Percentiles rank a stretch among this genome's conserved stretches.
Evolutionary conservation across 2,329 filamentous ascomycete species (phyloP).

Genomic region (Mycogone perniciosa): DNA sequence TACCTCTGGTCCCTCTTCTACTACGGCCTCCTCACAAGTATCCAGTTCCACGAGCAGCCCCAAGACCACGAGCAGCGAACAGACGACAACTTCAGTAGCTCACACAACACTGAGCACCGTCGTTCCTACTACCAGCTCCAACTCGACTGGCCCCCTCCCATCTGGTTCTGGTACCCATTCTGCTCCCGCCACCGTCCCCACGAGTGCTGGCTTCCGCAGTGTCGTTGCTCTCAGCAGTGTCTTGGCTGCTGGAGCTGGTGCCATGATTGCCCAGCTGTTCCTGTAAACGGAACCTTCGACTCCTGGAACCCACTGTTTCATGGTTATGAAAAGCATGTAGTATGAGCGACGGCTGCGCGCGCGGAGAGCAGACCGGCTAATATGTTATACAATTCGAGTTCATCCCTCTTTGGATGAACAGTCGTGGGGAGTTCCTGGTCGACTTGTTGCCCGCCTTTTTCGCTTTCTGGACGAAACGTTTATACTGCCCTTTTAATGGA

Average conservation of each 20-base stretch:
- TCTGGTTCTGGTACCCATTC: conserved; percentile 11
- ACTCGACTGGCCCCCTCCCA: conserved; percentile 12
- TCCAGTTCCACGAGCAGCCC: conserved; percentile 9
- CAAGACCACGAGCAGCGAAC: conserved; percentile 6
- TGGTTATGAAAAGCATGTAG: conserved; percentile 22
- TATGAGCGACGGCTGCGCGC: conserved; percentile 14
- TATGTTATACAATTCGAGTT: conserved; percentile 24
- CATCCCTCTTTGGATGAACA: conserved; percentile 16
- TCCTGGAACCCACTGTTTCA: conserved; percentile 20
- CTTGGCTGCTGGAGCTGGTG: conserved; percentile 23
- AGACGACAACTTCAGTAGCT: conserved; percentile 16
- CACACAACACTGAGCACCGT: conserved; percentile 18
- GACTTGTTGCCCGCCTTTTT: background rate
- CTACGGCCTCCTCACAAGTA: conserved; percentile 9
- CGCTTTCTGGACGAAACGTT: conserved; percentile 8
- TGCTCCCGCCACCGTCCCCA: conserved; percentile 17
- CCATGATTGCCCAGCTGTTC: conserved; percentile 26
- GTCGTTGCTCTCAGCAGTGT: conserved; percentile 20
- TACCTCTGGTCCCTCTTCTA: conserved; percentile 5
- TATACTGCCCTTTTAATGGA: conserved; percentile 13
- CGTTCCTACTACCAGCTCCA: conserved; percentile 12
- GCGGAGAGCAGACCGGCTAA: conserved; percentile 26
- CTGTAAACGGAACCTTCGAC: conserved; percentile 17
- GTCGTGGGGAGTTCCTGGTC: background rate
- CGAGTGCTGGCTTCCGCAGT: conserved; percentile 22